Evolutionary conservation across 768 basidiomycete species (phyloP).

Genomic region (Artomyces pyxidatus): DNA sequence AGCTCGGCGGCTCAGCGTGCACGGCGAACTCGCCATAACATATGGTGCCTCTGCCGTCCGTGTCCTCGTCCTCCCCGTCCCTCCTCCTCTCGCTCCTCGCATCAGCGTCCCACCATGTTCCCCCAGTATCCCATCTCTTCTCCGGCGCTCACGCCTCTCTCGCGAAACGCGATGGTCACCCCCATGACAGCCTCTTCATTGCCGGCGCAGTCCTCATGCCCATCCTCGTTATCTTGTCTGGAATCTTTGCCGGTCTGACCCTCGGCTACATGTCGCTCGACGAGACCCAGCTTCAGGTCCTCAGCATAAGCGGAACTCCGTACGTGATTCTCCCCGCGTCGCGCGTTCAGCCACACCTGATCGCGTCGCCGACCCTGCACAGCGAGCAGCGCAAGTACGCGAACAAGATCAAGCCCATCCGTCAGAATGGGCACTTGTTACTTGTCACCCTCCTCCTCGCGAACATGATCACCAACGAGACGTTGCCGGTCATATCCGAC

Average conservation of each 20-base stretch:
- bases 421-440: conserved; percentile 74
- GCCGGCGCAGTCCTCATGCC: conserved; percentile 61
- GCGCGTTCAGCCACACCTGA: background rate
- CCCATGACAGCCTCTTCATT: conserved; percentile 25
- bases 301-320: conserved; percentile 80
- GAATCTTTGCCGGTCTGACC: conserved; percentile 86
- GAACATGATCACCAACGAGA: conserved; percentile 91
- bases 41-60: conserved; percentile 14
- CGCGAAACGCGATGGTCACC: conserved; percentile 23
- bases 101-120: conserved; percentile 16
- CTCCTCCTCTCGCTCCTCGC: conserved; percentile 13
- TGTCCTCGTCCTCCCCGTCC: conserved; percentile 7
- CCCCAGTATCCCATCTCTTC: conserved; percentile 2
- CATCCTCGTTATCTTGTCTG: conserved; percentile 72
- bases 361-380: conserved; percentile 4
- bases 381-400: conserved; percentile 78
- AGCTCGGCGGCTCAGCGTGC: too few relatives aligned
- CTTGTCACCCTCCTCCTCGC: conserved; percentile 77
- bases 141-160: conserved; percentile 9
- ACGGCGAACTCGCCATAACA: conserved; percentile 4
- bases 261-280: conserved; percentile 91
- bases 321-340: conserved; percentile 29
- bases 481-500: conserved; percentile 78
- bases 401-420: conserved; percentile 78
- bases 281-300: conserved; percentile 83